Base-by-base conservation (phyloP, 345 rosid genomes). In the Schrenkiella parvula region DNA sequence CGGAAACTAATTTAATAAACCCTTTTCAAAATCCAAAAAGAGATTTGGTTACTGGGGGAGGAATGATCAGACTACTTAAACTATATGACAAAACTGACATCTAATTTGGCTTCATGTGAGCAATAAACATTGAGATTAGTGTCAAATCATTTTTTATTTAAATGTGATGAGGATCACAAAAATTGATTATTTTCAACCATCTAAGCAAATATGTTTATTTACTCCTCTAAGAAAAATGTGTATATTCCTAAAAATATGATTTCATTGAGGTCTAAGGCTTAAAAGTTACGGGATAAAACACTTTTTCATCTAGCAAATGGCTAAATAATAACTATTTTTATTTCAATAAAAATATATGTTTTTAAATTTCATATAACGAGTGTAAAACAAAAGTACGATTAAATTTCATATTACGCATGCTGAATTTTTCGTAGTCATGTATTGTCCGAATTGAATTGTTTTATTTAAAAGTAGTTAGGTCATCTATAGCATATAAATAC, bases 91-190 rank as follows among this genome's bases (percentile, higher is more conserved):
- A 76, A 69, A 47, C 53, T 46, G 43, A 47, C 66, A 70, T 70
- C 66, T 64, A 70, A 64, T 56, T 70, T 70, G 71, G 67, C 66
- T 56, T 64, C 23, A 64, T 37, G 31, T 69, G 80, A 69, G 38
- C 23, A 37, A 63, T 61, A n/a, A n/a, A 47, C 22, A 46, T 38
- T 12, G 51, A 35, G 35, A 76, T 69, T 37, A 61, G 44, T 62
- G 75, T 70, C 66, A 70, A 69, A 63, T 63, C 71, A 56, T 8
- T 7, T 64, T 43, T 19, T 46, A 10, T 53, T 35, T 46, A 7
- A 14, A 2, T 68, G 4, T 75, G 29, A 41, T 74, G 34, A 29
- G 54, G 80, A 70, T 76, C 75, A 70, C 80, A 29, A 64, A 55
- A 19, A 3, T 25, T 55, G 5, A 25, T 68, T 62, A 34, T 52